phyloP scores from a whole-genome alignment of 2,329 filamentous ascomycete genomes.

The Penicillium olsonii region DNA sequence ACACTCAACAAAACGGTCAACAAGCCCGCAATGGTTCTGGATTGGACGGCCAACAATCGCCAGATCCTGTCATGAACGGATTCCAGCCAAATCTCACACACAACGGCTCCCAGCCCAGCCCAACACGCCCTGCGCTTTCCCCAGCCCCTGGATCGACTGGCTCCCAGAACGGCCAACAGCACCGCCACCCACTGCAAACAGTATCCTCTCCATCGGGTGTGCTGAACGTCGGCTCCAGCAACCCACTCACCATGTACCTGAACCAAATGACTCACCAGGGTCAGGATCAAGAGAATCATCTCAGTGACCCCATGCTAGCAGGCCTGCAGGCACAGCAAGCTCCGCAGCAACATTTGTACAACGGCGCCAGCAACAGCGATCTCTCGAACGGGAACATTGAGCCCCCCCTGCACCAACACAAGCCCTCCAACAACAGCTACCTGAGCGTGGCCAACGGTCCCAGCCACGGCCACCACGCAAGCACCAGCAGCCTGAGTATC shows the following conservation, averaged over 20 bases:
- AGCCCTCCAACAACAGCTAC: constrained; percentile 67
- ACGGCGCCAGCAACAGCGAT: constrained; percentile 67
- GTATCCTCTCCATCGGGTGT: constrained; percentile 66
- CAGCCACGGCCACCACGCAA: constrained; percentile 74
- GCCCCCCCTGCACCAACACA: constrained; percentile 52
- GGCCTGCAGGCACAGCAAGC: constrained; percentile 61
- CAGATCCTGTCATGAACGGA: constrained; percentile 57
- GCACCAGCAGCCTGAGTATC: constrained; percentile 56
- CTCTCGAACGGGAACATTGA: constrained; percentile 58
- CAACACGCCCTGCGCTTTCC: constrained; percentile 56
- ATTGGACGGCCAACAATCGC: constrained; percentile 57
- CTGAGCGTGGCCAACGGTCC: constrained; percentile 53
- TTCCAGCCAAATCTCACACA: constrained; percentile 57
- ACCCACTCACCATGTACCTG: constrained; percentile 90
- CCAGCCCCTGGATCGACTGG: constrained; percentile 57
- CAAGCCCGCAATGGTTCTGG: constrained; percentile 64
- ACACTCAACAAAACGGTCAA: constrained; percentile 50
- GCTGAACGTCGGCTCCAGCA: constrained; percentile 76
- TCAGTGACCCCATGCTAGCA: constrained; percentile 46
- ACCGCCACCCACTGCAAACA: constrained; percentile 60
- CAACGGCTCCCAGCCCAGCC: constrained; percentile 60
- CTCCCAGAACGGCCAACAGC: constrained; percentile 57
- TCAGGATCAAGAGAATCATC: constrained; percentile 65
- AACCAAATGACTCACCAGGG: constrained; percentile 68
- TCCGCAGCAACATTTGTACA: constrained; percentile 77